Percentiles rank a stretch among this genome's conserved stretches.
Evolutionary conservation across 257 asterid genomes (phyloP).

Genomic region (Solanum chiquidenum): DNA sequence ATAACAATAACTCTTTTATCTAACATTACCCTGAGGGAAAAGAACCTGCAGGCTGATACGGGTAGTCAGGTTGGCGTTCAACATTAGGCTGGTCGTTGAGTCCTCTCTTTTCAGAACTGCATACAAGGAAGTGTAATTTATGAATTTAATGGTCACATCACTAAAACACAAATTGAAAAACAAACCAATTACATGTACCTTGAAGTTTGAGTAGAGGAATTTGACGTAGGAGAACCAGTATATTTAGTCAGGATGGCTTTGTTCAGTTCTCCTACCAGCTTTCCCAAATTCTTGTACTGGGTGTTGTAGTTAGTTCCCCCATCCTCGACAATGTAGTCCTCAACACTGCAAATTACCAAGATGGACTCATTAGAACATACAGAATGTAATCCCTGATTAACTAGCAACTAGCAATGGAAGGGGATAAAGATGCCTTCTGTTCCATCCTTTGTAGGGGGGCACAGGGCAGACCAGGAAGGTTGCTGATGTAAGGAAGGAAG

Average conservation of each 20-base stretch:
- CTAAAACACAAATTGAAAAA: not conserved
- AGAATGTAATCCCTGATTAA: not conserved
- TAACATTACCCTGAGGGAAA: constrained; percentile 9
- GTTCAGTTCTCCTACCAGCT: constrained; percentile 38
- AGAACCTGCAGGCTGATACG: not conserved
- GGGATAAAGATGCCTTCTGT: not conserved
- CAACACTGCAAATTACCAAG: constrained; percentile 24
- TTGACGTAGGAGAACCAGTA: constrained; percentile 17
- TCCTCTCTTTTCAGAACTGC: not conserved
- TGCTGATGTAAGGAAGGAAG: not conserved
- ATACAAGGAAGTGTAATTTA: not conserved
- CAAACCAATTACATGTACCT: constrained; percentile 17
- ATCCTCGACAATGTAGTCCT: constrained; percentile 32
- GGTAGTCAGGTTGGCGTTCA: not conserved
- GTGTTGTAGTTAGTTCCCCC: constrained; percentile 34
- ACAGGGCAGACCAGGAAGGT: not conserved
- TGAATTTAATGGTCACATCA: not conserved
- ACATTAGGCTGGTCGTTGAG: not conserved
- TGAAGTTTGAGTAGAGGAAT: constrained; percentile 16
- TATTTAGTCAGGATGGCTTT: constrained; percentile 28
- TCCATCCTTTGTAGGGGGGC: not conserved
- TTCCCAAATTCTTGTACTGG: constrained; percentile 62
- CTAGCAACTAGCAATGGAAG: not conserved
- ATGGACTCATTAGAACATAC: not conserved
- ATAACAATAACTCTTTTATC: not conserved